Base-by-base conservation (phyloP, 306 rosid species). In the Fagus sylvatica region DNA sequence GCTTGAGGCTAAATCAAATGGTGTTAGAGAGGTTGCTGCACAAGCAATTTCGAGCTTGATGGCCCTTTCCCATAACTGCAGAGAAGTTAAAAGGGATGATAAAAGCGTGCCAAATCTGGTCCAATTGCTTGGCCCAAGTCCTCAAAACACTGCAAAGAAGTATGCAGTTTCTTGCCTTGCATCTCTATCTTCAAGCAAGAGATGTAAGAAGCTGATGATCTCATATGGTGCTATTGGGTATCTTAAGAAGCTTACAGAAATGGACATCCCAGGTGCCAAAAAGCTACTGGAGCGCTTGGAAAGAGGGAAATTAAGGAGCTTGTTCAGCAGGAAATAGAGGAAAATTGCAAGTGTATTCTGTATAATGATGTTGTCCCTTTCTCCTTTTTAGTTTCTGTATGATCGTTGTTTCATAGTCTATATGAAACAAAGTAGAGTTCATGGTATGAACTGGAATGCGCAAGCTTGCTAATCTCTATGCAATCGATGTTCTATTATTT, bases 201-300 rank as follows among this genome's bases (percentile, higher is more conserved):
- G 86, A 73, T 91, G 98, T 64, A 93, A 90, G 93, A 89, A 88
- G 83, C 82, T 95, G 87, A 95, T 95, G 97, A 85, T 90, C 40
- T 91, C 99, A 0, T 93, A 95, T 67, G 99, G 99, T 53, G 99
- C 99, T 39, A 91, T 95, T 5, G 99, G 99, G 76, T 95, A 95
- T 80, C 84, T 95, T 76, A 95, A 95, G 91, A 95, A 95, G 84
- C 98, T 95, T 3, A 57, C 78, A 0, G 99, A 93, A 83, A 95
- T 95, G 98, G 99, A 95, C 11, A 84, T 93, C 73, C 97, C 97
- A 1, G 97, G 99, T 75, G 92, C 98, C 33, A 93, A 88, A 73
- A 95, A 91, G 94, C 85, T 95, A 34, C 91, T 90, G 42, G 98
- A 93, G 83, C 60, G 90, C 61, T 76, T 95, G 88, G 97, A 89